Evolutionary conservation across 139 green algal genomes (phyloP), one percentile per base, ranked within the genome.

Genomic region (Chlorella sp.): DNA sequence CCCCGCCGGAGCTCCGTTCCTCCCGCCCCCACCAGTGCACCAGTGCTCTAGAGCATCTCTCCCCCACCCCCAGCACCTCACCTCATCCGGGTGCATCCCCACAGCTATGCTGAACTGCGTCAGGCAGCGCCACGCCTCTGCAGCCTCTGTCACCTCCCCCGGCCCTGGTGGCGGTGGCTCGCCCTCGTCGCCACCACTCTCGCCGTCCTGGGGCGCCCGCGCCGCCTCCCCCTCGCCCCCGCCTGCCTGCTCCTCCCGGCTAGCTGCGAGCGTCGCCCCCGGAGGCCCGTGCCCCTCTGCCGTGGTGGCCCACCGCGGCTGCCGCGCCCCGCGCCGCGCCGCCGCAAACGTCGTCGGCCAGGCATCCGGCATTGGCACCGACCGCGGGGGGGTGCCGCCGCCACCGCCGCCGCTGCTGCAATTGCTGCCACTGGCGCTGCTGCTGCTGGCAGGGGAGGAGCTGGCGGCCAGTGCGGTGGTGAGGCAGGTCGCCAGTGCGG

Each of bases 11-110:
- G n/a, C n/a, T n/a, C n/a, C n/a, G n/a, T n/a, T n/a, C n/a, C n/a
- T n/a, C n/a, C n/a, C n/a, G n/a, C n/a, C n/a, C n/a, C n/a, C n/a
- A n/a, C n/a, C n/a, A n/a, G n/a, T n/a, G n/a, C n/a, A n/a, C n/a
- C n/a, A n/a, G n/a, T n/a, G n/a, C n/a, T n/a, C n/a, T n/a, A n/a
- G n/a, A n/a, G n/a, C n/a, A n/a, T n/a, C n/a, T n/a, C n/a, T n/a
- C n/a, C n/a, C n/a, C n/a, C n/a, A n/a, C n/a, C n/a, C n/a, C n/a
- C n/a, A n/a, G n/a, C n/a, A n/a, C n/a, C n/a, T 75, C 27, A 79
- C 81, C 73, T 84, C 73, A 38, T 88, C 83, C 46, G 83, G 79
- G 42, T 88, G 83, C 69, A 88, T 88, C 33, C 76, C 83, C 21
- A 83, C 80, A 41, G 86, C 55, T 29, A 79, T n/a, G 19, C 61